Percentiles rank a stretch among this genome's conserved stretches.
These are phyloP conservation scores for Pythium sukuiense DNA, from an alignment of 352 stramenopile genomes.

Conservation along the genomic window DNA sequence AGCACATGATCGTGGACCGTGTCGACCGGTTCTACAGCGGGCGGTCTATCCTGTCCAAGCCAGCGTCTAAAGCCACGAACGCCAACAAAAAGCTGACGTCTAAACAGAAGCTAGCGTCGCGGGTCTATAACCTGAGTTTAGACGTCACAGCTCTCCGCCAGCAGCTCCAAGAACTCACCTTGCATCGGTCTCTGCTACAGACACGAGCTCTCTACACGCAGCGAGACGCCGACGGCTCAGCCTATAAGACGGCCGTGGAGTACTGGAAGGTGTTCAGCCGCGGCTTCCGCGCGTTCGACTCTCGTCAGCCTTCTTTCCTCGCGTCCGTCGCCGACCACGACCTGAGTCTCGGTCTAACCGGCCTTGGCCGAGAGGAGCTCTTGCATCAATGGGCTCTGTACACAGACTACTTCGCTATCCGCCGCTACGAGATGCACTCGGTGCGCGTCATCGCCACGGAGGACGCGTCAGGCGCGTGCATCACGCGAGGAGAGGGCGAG, in stretches of 20 bases:
- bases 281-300: background rate
- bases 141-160: background rate
- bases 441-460: background rate
- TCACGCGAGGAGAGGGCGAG: background rate
- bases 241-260: background rate
- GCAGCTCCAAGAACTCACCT: background rate
- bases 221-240: background rate
- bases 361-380: background rate
- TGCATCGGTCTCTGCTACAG: slow-evolving; percentile 4
- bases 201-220: background rate
- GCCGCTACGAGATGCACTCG: slow-evolving; percentile 4
- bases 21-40: background rate
- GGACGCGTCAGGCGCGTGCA: background rate
- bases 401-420: slow-evolving; percentile 19
- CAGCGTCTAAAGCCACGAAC: too few species aligned
- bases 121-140: background rate
- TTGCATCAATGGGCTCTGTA: slow-evolving; percentile 27
- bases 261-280: background rate
- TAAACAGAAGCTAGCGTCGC: background rate
- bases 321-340: slow-evolving; percentile 1
- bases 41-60: too few species aligned
- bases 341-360: too few species aligned
- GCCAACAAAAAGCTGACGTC: background rate
- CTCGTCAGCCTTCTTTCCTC: background rate
- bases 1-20: background rate